A percentile compares a stretch with the other conserved stretches of the same genome.
Evolutionary conservation across 257 asterid species (phyloP).

Genomic region (Nicotiana obtusifolia): DNA sequence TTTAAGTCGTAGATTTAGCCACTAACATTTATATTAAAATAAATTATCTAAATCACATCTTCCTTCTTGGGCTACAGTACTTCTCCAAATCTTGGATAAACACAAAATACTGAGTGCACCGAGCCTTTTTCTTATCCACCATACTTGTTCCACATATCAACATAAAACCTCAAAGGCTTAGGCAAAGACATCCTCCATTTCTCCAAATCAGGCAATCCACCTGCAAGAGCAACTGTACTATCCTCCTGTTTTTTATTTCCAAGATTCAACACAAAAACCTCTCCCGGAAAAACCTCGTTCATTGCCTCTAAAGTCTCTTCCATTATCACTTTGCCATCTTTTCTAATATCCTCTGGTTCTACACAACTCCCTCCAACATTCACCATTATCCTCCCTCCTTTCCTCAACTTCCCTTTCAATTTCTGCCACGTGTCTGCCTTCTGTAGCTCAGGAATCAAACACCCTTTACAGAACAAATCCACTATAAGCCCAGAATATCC

Average conservation of each 20-base stretch:
- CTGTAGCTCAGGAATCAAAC: constrained; percentile 73
- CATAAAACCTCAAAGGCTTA: constrained; percentile 54
- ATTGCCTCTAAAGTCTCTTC: constrained; percentile 68
- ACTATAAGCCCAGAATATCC: constrained; percentile 68
- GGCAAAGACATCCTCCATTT: constrained; percentile 54
- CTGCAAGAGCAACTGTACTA: constrained; percentile 67
- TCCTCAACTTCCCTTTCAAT: constrained; percentile 40
- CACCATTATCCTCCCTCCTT: constrained; percentile 83
- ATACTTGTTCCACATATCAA: constrained; percentile 58
- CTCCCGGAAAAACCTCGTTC: constrained; percentile 35
- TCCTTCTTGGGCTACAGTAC: fast-evolving
- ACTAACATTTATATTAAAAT: no score
- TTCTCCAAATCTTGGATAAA: no score
- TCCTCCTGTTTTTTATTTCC: constrained; percentile 53
- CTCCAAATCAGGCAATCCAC: constrained; percentile 48
- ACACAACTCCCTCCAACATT: constrained; percentile 93
- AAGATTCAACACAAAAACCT: constrained; percentile 46
- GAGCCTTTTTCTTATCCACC: neutral
- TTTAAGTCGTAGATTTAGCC: no score
- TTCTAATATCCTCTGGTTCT: constrained; percentile 75
- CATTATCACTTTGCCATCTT: constrained; percentile 66
- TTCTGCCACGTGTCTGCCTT: constrained; percentile 61
- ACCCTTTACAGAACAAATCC: constrained; percentile 65
- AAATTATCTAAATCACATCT: no score
- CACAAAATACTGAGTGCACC: no score